Evolutionary conservation across 495 filamentous ascomycete species (phyloP).

Genomic region (Penicillium roqueforti): DNA sequence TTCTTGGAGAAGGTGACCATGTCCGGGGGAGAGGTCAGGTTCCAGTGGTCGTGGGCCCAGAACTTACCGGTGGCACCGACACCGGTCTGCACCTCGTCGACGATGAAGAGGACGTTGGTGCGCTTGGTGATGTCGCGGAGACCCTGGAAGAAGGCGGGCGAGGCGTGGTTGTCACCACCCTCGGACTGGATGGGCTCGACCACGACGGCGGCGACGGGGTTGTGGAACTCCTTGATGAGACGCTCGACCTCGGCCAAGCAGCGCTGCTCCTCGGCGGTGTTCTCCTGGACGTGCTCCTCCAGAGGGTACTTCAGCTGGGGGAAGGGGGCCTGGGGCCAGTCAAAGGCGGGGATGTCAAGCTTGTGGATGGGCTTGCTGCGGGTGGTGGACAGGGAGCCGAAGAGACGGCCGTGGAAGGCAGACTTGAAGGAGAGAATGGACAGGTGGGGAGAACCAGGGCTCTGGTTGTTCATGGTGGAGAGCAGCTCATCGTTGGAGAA

Average conservation of each 20-base stretch:
- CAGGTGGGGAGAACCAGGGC: constrained; percentile 75
- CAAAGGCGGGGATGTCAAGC: constrained; percentile 95
- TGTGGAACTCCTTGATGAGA: constrained; percentile 75
- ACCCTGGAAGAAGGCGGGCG: constrained; percentile 84
- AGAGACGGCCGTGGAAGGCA: constrained; percentile 93
- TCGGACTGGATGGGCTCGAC: constrained; percentile 98
- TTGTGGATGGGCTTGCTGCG: constrained; percentile 98
- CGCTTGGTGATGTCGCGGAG: constrained; percentile 82
- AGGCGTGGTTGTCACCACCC: constrained; percentile 98
- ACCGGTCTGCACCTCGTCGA: constrained; percentile 98
- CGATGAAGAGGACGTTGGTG: constrained; percentile 86
- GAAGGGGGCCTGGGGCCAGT: constrained; percentile 97
- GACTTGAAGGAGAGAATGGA: constrained; percentile 93
- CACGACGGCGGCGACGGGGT: constrained; percentile 84
- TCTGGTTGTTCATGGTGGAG: constrained; percentile 79
- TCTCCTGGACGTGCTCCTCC: constrained; percentile 76
- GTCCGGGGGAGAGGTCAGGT: constrained; percentile 77
- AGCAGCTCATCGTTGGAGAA: constrained; percentile 79
- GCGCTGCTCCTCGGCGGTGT: constrained; percentile 75
- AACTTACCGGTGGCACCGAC: constrained; percentile 91
- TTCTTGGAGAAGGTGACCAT: constrained; percentile 99
- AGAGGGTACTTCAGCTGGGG: constrained; percentile 87
- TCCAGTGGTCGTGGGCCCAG: constrained; percentile 99
- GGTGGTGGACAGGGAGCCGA: constrained; percentile 88
- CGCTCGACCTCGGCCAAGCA: constrained; percentile 87